Conservation (phyloP, 2,329 filamentous ascomycete species). For the Xylariaceae sp. region DNA sequence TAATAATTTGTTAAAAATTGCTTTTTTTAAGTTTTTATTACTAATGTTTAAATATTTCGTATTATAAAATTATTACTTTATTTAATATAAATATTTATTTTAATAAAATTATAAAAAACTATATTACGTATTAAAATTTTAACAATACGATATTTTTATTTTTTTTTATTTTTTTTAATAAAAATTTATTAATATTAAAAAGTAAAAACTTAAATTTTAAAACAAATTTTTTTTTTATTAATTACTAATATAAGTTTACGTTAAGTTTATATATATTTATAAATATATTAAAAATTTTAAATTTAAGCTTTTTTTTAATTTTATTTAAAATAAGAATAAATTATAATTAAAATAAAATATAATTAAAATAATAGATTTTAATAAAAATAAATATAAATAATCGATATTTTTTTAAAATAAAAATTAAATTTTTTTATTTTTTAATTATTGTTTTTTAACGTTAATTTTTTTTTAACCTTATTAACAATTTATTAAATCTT, state of each 20-base stretch:
- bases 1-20: too few species aligned
- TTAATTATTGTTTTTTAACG: background rate
- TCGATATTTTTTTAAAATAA: too few species aligned
- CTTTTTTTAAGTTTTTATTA: too few species aligned
- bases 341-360: background rate
- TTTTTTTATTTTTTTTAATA: background rate
- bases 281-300: background rate
- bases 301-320: background rate
- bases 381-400: background rate
- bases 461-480: background rate
- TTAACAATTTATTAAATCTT: background rate
- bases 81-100: background rate
- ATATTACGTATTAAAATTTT: background rate
- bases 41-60: background rate
- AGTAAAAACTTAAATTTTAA: background rate
- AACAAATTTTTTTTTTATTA: too few species aligned
- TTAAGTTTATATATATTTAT: background rate
- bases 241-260: too few species aligned
- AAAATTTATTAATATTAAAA: background rate
- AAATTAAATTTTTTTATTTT: background rate
- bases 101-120: background rate
- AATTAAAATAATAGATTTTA: conserved; percentile 3
- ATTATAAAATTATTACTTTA: background rate
- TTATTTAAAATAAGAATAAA: background rate
- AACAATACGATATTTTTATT: background rate